Evolutionary conservation across 768 basidiomycete species (phyloP).

Genomic region (Guyanaporus albipodus): DNA sequence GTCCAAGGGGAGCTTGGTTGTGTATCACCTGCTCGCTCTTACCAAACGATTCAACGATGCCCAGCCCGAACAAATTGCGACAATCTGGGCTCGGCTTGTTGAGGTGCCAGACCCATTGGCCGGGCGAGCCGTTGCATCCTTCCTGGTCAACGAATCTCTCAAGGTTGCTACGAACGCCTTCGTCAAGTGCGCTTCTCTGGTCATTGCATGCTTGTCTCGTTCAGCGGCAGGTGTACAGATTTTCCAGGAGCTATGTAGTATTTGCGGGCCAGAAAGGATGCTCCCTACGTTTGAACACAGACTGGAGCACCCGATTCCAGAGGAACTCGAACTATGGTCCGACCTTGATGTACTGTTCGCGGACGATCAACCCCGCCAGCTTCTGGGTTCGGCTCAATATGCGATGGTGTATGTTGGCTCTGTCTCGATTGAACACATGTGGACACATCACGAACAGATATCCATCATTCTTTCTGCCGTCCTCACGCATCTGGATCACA

Average conservation of each 20-base stretch:
- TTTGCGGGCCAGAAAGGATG: constrained; percentile 85
- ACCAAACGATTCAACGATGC: constrained; percentile 69
- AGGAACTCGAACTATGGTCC: constrained; percentile 74
- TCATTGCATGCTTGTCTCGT: constrained; percentile 81
- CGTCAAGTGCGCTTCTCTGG: constrained; percentile 72
- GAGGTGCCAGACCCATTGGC: constrained; percentile 68
- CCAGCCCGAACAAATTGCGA: constrained; percentile 75
- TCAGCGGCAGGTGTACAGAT: constrained; percentile 67
- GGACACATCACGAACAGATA: constrained; percentile 68
- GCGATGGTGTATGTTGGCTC: constrained; percentile 84
- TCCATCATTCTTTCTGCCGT: constrained; percentile 75
- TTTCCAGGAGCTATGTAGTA: constrained; percentile 78
- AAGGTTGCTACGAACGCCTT: constrained; percentile 78
- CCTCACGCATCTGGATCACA: constrained; percentile 81
- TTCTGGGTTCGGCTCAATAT: constrained; percentile 81
- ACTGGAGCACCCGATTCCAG: constrained; percentile 52
- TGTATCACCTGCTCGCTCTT: constrained; percentile 82
- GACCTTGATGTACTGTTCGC: constrained; percentile 75
- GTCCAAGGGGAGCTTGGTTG: constrained; percentile 53
- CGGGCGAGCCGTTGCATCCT: constrained; percentile 75
- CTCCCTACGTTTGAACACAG: constrained; percentile 73
- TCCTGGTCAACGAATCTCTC: constrained; percentile 83
- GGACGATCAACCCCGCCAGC: constrained; percentile 58
- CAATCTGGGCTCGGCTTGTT: constrained; percentile 76
- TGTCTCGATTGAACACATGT: constrained; percentile 67